Percentiles rank a stretch among this genome's conserved stretches.
Evolutionary conservation across 352 stramenopile genomes (phyloP).

Genomic region (Globisporangium polare): DNA sequence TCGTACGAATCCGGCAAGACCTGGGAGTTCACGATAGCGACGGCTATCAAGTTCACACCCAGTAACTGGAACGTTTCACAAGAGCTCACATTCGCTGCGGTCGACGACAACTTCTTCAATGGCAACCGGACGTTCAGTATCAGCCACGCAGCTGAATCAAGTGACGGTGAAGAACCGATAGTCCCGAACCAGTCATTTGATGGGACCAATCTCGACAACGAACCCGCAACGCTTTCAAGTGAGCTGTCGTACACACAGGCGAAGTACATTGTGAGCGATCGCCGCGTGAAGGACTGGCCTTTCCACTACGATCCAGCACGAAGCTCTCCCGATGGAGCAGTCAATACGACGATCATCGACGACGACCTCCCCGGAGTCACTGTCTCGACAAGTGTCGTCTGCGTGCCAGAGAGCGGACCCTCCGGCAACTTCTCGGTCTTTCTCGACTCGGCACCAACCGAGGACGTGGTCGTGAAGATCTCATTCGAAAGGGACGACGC

Average conservation of each 20-base stretch:
- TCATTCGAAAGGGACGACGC: constrained; percentile 30
- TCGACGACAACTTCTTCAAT: constrained; percentile 62
- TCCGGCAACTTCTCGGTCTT: constrained; percentile 42
- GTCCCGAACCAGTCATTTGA: constrained; percentile 33
- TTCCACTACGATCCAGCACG: constrained; percentile 26
- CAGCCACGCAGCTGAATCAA: constrained; percentile 23
- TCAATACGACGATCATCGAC: constrained; percentile 42
- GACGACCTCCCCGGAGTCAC: constrained; percentile 66
- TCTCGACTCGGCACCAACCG: constrained; percentile 57
- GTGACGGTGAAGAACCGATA: constrained; percentile 20
- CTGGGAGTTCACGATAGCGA: constrained; percentile 32
- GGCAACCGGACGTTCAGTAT: constrained; percentile 46
- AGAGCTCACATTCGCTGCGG: constrained; percentile 40
- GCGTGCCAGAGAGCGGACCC: constrained; percentile 39
- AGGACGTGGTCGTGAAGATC: constrained; percentile 45
- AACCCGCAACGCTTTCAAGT: constrained; percentile 16
- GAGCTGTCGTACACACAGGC: constrained; percentile 38
- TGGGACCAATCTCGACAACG: constrained; percentile 17
- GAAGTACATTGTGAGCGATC: constrained; percentile 36
- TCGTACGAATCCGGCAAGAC: constrained; percentile 40
- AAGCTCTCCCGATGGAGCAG: constrained; percentile 28
- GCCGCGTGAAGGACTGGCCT: constrained; percentile 32
- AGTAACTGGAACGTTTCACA: constrained; percentile 56
- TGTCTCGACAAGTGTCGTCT: constrained; percentile 33
- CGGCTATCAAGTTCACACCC: constrained; percentile 43